Evolutionary conservation across 78 protist genomes (phyloP).

Genomic region (Emiliania huxleyi): DNA sequence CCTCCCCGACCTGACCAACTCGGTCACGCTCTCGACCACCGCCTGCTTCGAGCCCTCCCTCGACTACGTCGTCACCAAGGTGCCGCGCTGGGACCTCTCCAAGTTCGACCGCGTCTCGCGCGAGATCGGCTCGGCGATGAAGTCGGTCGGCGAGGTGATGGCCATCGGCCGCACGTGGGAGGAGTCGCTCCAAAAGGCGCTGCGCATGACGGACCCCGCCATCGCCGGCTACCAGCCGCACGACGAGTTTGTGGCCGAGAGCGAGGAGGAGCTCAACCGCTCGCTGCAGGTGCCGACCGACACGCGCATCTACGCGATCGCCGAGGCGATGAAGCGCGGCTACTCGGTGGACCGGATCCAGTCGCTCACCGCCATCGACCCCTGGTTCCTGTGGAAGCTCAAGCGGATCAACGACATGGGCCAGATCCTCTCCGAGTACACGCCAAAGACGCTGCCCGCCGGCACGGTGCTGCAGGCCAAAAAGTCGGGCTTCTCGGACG

Average conservation of each 20-base stretch:
- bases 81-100: conserved; percentile 83
- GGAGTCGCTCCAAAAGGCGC: conserved; percentile 84
- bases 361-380: conserved; percentile 85
- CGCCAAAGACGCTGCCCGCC: background rate
- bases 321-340: conserved; percentile 76
- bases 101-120: conserved; percentile 77
- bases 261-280: conserved; percentile 39
- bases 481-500: conserved; percentile 34
- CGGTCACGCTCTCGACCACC: conserved; percentile 84
- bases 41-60: conserved; percentile 96
- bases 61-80: conserved; percentile 92
- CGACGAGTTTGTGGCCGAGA: conserved; percentile 21
- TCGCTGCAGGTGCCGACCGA: conserved; percentile 76
- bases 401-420: conserved; percentile 56
- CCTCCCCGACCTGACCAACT: conserved; percentile 57
- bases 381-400: conserved; percentile 88
- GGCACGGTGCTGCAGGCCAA: conserved; percentile 14
- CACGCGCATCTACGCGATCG: conserved; percentile 81
- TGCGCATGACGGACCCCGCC: conserved; percentile 27
- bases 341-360: conserved; percentile 76
- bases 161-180: conserved; percentile 93
- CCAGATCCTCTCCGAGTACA: background rate
- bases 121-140: conserved; percentile 83
- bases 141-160: conserved; percentile 97
- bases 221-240: conserved; percentile 9